Evolutionary conservation across 768 basidiomycete species (phyloP), one percentile per base, ranked within the genome.

Genomic region (Boletus fagicola): DNA sequence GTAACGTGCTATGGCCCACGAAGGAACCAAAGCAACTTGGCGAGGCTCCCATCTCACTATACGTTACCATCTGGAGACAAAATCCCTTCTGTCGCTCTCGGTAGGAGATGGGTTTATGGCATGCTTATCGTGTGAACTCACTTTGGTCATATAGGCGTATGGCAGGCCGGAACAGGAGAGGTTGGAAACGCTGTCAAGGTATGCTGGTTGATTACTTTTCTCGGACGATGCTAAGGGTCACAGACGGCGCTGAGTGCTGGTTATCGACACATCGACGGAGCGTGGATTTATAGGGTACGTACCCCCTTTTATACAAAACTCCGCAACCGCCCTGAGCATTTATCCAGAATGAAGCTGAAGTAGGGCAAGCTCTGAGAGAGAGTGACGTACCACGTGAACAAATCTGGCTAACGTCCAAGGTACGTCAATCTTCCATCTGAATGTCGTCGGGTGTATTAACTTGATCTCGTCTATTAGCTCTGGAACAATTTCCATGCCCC

Each of bases 401-500:
- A 6, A 69, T 89, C 47, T 90, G 84, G 83, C 65, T 89, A 24
- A 90, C 88, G 0, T 71, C 87, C 72, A 71, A 88, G 83, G 78
- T 75, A 30, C 20, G 57, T 45, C 2, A 2, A 11, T 5, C n/a
- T 22, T n/a, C 5, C 20, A 13, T 35, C 9, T 11, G 4, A 24
- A 33, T 22, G 9, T 39, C 2, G 9, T 39, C 2, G 1, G 6
- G 8, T 28, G 15, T 42, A 1, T 28, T 51, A 4, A 67, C 43
- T n/a, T 44, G 6, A 64, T 48, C 38, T 30, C 1, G 16, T 22
- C 13, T 20, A 4, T 48, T 59, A 86, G 81, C 79, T 93, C n/a
- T 89, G 85, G 85, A 89, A 91, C 69, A 78, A 71, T 2, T 90
- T 87, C 73, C 90, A 93, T 65, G 76, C 79, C 4, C 90, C 90